Evolutionary conservation across 225 moss, liverwort and hornwort species (phyloP).

Genomic region (Takakia lepidozioides): DNA sequence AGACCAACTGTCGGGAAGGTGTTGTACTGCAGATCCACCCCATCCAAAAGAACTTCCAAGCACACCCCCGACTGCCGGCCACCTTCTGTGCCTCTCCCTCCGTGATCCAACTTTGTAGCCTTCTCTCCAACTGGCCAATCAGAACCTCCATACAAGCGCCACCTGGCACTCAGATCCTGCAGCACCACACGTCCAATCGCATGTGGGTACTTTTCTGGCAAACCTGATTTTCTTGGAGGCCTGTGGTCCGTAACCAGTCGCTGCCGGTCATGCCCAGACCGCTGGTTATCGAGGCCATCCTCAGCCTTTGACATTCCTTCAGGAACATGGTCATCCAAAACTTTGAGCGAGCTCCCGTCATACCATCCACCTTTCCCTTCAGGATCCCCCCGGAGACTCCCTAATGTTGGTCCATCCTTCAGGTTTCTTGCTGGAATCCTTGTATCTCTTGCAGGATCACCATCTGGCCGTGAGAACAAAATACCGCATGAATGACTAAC

Average conservation of each 20-base stretch:
- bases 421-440: slow-evolving; percentile 28
- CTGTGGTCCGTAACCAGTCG: slow-evolving; percentile 6
- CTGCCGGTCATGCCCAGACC: not conserved
- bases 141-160: slow-evolving; percentile 89
- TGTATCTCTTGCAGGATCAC: slow-evolving; percentile 42
- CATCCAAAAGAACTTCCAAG: slow-evolving; percentile 70
- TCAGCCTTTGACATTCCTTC: slow-evolving; percentile 30
- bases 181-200: slow-evolving; percentile 74
- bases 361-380: slow-evolving; percentile 82
- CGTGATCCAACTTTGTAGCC: slow-evolving; percentile 37
- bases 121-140: slow-evolving; percentile 73
- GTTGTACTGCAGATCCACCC: slow-evolving; percentile 77
- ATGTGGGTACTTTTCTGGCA: slow-evolving; percentile 77
- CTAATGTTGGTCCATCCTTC: slow-evolving; percentile 20
- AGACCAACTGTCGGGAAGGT: slow-evolving; percentile 62
- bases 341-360: slow-evolving; percentile 48
- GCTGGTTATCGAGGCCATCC: slow-evolving; percentile 4
- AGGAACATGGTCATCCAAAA: slow-evolving; percentile 87
- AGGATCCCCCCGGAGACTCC: slow-evolving; percentile 32
- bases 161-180: slow-evolving; percentile 80
- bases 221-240: slow-evolving; percentile 22
- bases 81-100: slow-evolving; percentile 33
- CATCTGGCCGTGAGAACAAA: slow-evolving; percentile 14
- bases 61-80: slow-evolving; percentile 66
- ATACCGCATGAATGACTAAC: slow-evolving; percentile 15